Evolutionary conservation across 2,329 filamentous ascomycete species (phyloP), one percentile per base, ranked within the genome.

Genomic region (Claviceps digitariae): DNA sequence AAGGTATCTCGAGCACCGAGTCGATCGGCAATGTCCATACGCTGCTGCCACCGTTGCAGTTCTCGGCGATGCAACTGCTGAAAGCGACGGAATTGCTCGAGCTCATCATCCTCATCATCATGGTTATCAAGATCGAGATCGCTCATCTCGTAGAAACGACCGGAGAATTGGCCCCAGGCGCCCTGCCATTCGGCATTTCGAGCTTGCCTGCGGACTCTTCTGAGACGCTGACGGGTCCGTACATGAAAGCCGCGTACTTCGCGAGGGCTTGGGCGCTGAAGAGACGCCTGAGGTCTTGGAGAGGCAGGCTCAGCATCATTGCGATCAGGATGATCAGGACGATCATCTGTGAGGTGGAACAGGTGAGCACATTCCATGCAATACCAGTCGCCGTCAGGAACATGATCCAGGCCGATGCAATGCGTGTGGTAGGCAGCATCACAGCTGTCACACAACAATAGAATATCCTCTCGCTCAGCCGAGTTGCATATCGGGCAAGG

Each of bases 371-470:
- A 98, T 61, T 86, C 82, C 68, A 93, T 83, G 72, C 93, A 98
- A 67, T 91, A 95, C 90, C 91, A 98, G 58, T 83, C 75, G 29
- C 86, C 87, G 31, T 77, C 71, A 23, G 90, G 90, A 53, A 95
- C 81, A 52, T 76, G 72, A 56, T 90, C 84, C 50, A 95, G 77
- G 36, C 87, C 90, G 56, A 95, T 81, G 68, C 93, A 98, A 67
- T 94, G 87, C 48, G 90, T 90, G 68, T 98, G 93, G 62, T 91
- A 95, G 45, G 87, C 81, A 36, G 84, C 83, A 73, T 95, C 86
- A 72, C 93, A 98, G 63, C 83, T 84, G 67, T 96, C 90, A 71
- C 93, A 98, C 56, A 95, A 81, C 59, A 97, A 82, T 51, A 95
- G 78, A 20, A 90, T 77, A 58, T 94, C 86, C 67, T 93, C 86